Evolutionary conservation across 2,329 filamentous ascomycete species (phyloP).

Genomic region (Sporothrix brasiliensis): DNA sequence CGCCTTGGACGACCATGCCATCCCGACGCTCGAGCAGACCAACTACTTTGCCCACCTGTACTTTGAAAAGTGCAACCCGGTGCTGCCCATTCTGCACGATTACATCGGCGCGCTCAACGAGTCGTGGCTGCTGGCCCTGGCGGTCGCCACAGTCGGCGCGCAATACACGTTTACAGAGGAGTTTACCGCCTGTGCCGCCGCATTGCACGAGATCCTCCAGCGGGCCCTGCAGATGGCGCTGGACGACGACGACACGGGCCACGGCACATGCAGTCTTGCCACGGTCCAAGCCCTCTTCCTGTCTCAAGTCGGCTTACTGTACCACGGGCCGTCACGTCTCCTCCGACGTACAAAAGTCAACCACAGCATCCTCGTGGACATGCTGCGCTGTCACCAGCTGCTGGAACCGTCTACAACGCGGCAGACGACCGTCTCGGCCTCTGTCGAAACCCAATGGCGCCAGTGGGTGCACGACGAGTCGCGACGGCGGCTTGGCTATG

Average conservation of each 20-base stretch:
- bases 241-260: background rate
- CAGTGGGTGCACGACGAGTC: constrained; percentile 13
- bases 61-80: constrained; percentile 10
- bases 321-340: background rate
- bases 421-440: background rate
- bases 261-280: background rate
- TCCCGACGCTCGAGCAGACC: background rate
- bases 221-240: background rate
- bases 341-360: background rate
- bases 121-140: background rate
- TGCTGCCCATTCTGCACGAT: constrained; percentile 3
- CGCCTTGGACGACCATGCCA: background rate
- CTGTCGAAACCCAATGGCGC: background rate
- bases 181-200: background rate
- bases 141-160: background rate
- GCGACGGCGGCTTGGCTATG: background rate
- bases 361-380: constrained; percentile 3
- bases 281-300: background rate
- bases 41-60: constrained; percentile 15
- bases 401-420: background rate
- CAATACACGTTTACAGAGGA: constrained; percentile 1
- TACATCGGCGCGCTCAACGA: background rate
- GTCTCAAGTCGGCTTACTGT: constrained; percentile 1
- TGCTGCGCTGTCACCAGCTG: background rate
- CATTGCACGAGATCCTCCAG: background rate